Base-by-base conservation (phyloP, 2,329 filamentous ascomycete genomes). In the Colletotrichum liaoningense region DNA sequence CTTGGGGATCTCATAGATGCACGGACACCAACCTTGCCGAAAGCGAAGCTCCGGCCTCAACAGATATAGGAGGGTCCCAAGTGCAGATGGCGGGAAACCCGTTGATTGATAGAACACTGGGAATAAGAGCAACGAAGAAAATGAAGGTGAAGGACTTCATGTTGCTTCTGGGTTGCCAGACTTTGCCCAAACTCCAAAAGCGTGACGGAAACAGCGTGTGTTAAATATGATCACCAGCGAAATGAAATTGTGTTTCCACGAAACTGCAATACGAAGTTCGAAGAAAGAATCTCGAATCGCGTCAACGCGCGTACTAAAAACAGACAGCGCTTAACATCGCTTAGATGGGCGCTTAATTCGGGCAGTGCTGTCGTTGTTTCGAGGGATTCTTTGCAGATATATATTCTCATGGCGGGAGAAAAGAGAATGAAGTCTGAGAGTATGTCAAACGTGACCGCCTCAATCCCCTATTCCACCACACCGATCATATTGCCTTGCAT, bases 51-150 rank as follows among this genome's bases (percentile, higher is more conserved):
- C 42, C 60, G 8, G 42, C 60, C 60, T 26, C 16, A 8, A 63
- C 19, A 14, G 60, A 54, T n/a, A 63, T 63, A 6, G 42, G 60
- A 62, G 60, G 60, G 52, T 63, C 60, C 38, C 9, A 63, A 28
- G 60, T 63, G 16, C 26, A 63, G 52, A 63, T 63, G 4, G 60
- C 60, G 30, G 26, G 60, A 28, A 63, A 63, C 12, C 60, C 9
- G 52, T 63, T 63, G 5, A 63, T 63, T 3, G 24, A 63, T 42
- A 63, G 60, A 30, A 28, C 42, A 54, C n/a, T 52, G 19, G 1
- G 42, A 26, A 16, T 16, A 12, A 56, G 22, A 6, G 54, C 24
- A 56, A 56, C 11, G 11, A 56, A 56, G 9, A 12, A 56, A 56
- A 26, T 28, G 24, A 56, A 26, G 14, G 42, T 56, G 16, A 56